phyloP scores from a whole-genome alignment of 2,329 filamentous ascomycete genomes.

The Cladosporium halotolerans region DNA sequence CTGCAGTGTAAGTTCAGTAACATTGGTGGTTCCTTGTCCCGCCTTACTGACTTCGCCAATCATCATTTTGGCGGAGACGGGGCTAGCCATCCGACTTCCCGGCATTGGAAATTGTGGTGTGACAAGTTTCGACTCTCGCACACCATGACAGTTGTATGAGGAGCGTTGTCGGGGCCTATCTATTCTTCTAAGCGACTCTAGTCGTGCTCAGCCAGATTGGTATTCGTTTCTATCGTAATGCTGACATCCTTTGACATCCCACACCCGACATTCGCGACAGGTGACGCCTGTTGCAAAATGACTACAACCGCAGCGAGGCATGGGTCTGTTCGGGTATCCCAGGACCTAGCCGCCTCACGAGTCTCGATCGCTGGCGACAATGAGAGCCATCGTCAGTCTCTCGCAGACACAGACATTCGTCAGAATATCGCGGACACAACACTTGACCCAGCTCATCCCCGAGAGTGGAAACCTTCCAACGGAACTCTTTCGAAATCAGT shows the following conservation, averaged over 20 bases:
- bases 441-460: conserved; percentile 17
- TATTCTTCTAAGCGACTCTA: too few species aligned
- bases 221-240: too few species aligned
- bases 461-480: conserved; percentile 14
- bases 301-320: neutral
- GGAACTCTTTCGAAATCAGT: conserved; percentile 10
- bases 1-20: too few species aligned
- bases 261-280: too few species aligned
- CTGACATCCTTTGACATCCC: too few species aligned
- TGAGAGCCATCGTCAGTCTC: neutral
- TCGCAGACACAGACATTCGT: neutral
- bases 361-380: conserved; percentile 5
- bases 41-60: neutral
- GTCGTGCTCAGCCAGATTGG: too few species aligned
- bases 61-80: neutral
- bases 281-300: neutral
- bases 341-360: conserved; percentile 4
- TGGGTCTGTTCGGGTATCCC: neutral
- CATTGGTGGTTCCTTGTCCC: neutral
- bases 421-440: conserved; percentile 14
- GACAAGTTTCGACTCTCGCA: too few species aligned
- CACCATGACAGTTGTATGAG: too few species aligned
- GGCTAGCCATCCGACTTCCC: too few species aligned
- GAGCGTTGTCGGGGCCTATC: too few species aligned
- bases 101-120: too few species aligned